Evolutionary conservation across 1,139 yeast species (phyloP).

Genomic region (Geotrichum klebahnii): DNA sequence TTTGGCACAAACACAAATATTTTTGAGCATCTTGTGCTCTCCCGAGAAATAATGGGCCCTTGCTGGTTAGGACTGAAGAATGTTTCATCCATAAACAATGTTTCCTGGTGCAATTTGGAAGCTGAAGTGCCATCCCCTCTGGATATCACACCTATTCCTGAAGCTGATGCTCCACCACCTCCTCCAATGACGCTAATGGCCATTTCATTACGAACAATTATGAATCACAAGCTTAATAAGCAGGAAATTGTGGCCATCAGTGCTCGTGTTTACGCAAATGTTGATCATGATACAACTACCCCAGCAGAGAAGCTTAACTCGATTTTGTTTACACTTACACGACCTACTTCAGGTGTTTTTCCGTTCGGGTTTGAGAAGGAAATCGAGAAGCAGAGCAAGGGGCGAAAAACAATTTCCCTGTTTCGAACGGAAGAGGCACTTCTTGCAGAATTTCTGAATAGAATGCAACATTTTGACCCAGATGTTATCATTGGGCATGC

Average conservation of each 20-base stretch:
- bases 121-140: conserved; percentile 54
- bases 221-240: conserved; percentile 65
- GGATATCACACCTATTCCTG: conserved; percentile 50
- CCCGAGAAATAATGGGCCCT: conserved; percentile 90
- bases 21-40: conserved; percentile 82
- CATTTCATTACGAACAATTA: conserved; percentile 71
- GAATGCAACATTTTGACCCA: conserved; percentile 72
- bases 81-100: conserved; percentile 55
- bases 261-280: conserved; percentile 51
- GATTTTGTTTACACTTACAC: conserved; percentile 55
- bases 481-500: conserved; percentile 88
- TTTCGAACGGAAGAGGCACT: conserved; percentile 66
- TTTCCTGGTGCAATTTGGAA: conserved; percentile 81
- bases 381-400: conserved; percentile 22
- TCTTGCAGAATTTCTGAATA: conserved; percentile 61
- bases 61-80: conserved; percentile 83
- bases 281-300: conserved; percentile 58
- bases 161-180: conserved; percentile 42
- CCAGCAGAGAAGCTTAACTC: conserved; percentile 37
- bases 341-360: conserved; percentile 57
- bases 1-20: conserved; percentile 74
- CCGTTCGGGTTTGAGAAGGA: conserved; percentile 70
- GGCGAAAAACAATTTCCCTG: conserved; percentile 24
- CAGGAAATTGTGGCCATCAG: conserved; percentile 89
- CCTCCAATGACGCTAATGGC: conserved; percentile 73